Percentiles rank a stretch among this genome's conserved stretches.
These are phyloP conservation scores for Solanum virginianum DNA, from an alignment of 257 asterid species.

Conservation along the genomic window DNA sequence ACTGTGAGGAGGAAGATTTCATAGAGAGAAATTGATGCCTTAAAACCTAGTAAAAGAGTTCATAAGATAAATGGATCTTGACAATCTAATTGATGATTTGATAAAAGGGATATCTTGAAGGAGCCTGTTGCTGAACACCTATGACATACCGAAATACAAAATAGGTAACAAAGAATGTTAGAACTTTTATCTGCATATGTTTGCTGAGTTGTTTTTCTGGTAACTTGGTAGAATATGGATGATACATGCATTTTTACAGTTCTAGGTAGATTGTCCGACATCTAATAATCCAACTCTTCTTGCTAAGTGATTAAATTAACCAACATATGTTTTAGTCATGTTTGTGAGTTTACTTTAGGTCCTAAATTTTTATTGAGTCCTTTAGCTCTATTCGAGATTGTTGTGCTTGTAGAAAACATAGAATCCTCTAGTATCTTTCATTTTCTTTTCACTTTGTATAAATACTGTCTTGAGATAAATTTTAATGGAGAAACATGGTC, in stretches of 20 bases:
- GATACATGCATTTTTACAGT: neutral
- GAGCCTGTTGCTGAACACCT: neutral
- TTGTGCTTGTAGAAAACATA: too few species aligned
- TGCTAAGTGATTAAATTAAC: neutral
- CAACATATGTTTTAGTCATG: neutral
- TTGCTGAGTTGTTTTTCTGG: neutral
- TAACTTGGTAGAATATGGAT: neutral
- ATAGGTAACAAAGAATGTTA: neutral
- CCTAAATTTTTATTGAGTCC: neutral
- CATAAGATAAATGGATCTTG: neutral
- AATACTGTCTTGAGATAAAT: neutral
- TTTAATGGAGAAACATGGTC: neutral
- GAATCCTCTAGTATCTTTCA: too few species aligned
- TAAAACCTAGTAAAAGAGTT: neutral
- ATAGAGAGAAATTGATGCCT: neutral
- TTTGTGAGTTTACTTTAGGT: neutral
- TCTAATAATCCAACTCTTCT: neutral
- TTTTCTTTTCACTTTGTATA: too few species aligned
- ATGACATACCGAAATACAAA: neutral
- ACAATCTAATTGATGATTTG: neutral
- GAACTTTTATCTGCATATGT: neutral
- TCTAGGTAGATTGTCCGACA: neutral
- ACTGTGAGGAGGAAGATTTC: neutral
- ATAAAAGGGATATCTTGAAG: neutral
- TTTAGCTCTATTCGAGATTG: neutral